Conservation (phyloP, 257 asterid species). For the Solanum lycopersicoides region DNA sequence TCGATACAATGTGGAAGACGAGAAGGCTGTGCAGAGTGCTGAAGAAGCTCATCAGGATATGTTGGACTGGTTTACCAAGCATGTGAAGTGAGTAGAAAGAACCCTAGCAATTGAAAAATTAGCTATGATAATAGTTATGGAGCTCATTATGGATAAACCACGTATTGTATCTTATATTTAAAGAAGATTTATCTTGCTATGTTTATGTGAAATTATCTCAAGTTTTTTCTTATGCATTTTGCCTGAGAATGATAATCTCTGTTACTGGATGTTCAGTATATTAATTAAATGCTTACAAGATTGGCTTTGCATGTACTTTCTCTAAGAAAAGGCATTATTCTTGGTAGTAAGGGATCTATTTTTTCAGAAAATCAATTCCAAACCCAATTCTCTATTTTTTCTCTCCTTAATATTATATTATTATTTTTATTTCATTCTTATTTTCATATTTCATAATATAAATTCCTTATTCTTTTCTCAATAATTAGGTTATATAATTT, state of each 20-base stretch:
- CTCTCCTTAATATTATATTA: too few relatives aligned
- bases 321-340: too few relatives aligned
- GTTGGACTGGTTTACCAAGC: slow-evolving; percentile 1
- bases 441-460: too few relatives aligned
- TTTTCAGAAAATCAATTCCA: too few relatives aligned
- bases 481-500: too few relatives aligned
- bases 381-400: too few relatives aligned
- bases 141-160: background rate
- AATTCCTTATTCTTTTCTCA: too few relatives aligned
- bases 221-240: background rate
- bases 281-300: background rate
- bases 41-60: slow-evolving; percentile 5
- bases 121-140: background rate
- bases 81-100: background rate
- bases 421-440: too few relatives aligned
- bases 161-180: background rate
- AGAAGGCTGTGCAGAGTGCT: background rate
- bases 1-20: background rate
- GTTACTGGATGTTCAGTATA: background rate
- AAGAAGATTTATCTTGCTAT: background rate
- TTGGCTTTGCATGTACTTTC: background rate
- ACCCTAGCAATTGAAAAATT: background rate
- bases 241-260: background rate
- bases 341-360: too few relatives aligned
- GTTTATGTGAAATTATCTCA: background rate